Percentiles rank a stretch among this genome's conserved stretches.
These are phyloP conservation scores for Ceratobasidium sp. DNA, from an alignment of 1,284 basidiomycete genomes.

Conservation along the genomic window DNA sequence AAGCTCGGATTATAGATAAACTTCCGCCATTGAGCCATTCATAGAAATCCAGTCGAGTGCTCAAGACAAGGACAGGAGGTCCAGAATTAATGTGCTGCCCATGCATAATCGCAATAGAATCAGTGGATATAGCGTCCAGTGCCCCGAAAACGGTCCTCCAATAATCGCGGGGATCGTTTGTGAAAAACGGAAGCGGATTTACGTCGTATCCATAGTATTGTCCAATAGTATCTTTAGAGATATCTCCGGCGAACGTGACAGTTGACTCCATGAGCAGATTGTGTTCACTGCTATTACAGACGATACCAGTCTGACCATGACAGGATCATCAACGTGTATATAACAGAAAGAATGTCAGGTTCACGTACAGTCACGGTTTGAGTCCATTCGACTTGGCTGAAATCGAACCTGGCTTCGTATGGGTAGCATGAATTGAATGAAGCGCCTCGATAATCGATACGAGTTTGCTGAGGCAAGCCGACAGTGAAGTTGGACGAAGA, in stretches of 20 bases:
- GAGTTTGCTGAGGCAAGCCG: not conserved
- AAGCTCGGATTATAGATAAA: not conserved
- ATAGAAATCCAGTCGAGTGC: not conserved
- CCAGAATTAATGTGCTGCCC: not conserved
- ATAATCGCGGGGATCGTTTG: slow-evolving; percentile 8
- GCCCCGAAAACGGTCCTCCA: slow-evolving; percentile 20
- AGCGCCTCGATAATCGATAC: slow-evolving; percentile 5
- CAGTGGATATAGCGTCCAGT: slow-evolving; percentile 25
- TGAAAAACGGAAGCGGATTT: not conserved
- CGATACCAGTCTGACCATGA: not conserved
- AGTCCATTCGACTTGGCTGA: not conserved
- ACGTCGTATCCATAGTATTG: slow-evolving; percentile 14
- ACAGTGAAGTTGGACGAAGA: not conserved
- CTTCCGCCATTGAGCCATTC: not conserved
- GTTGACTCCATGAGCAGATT: slow-evolving; percentile 1
- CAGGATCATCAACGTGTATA: not conserved
- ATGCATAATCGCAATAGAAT: slow-evolving; percentile 12
- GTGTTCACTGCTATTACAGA: not conserved
- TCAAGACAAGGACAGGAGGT: not conserved
- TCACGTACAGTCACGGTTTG: slow-evolving; percentile 11
- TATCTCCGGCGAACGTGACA: not conserved
- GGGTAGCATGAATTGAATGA: slow-evolving; percentile 8
- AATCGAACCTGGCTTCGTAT: slow-evolving; percentile 11
- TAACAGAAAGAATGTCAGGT: no score
- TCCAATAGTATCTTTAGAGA: not conserved